These are phyloP conservation scores for Ophiostoma ulmi DNA, from an alignment of 2,329 filamentous ascomycete species.

Conservation along the genomic window DNA sequence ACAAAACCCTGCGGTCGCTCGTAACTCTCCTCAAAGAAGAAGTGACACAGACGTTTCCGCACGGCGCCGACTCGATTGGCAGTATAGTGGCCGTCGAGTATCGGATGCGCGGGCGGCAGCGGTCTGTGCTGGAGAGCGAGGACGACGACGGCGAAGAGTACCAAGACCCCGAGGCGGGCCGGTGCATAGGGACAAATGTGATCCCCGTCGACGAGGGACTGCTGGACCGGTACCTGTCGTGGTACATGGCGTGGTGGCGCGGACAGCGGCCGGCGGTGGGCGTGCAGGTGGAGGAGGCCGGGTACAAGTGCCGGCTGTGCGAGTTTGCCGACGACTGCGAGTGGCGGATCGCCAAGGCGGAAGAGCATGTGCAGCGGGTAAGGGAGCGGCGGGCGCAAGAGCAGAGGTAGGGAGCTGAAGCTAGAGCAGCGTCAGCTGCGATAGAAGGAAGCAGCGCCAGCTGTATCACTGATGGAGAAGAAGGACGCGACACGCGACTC, in stretches of 20 bases:
- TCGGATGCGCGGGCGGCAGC: conserved; percentile 32
- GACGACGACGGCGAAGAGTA: conserved; percentile 30
- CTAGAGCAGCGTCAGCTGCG: background rate
- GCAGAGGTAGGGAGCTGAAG: background rate
- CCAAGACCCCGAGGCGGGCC: conserved; percentile 33
- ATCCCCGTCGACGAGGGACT: conserved; percentile 60
- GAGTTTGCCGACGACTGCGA: conserved; percentile 74
- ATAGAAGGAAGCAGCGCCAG: background rate
- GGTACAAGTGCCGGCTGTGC: conserved; percentile 79
- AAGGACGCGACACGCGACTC: background rate
- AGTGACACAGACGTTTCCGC: conserved; percentile 49
- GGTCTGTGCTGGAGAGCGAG: background rate
- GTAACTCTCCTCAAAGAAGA: conserved; percentile 44
- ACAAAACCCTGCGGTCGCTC: conserved; percentile 46
- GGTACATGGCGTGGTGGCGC: conserved; percentile 79
- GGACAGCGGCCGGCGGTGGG: conserved; percentile 67
- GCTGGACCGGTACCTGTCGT: conserved; percentile 60
- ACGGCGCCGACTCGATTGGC: conserved; percentile 45
- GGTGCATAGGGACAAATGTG: conserved; percentile 51
- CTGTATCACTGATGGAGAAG: too few relatives aligned
- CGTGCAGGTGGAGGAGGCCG: conserved; percentile 70
- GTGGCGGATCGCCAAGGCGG: conserved; percentile 68
- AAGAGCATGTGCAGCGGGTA: conserved; percentile 40
- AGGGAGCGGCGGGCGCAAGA: conserved; percentile 18
- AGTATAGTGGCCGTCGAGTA: conserved; percentile 52